Evolutionary conservation across 225 moss, liverwort and hornwort genomes (phyloP).

Genomic region (Anthoceros angustus): DNA sequence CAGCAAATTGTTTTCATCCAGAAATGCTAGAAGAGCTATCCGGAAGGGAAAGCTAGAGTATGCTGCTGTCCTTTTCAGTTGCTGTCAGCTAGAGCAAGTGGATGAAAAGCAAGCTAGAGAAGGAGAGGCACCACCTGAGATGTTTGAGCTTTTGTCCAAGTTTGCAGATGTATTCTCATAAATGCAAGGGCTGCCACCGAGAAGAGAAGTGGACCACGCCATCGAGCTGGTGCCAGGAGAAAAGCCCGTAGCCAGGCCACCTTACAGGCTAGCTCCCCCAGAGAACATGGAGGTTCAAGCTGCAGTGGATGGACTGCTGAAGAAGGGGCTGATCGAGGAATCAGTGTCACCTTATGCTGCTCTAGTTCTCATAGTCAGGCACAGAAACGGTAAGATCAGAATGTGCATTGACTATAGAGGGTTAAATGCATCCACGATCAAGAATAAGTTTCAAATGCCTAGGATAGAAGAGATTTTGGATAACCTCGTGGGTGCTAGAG

Average conservation of each 20-base stretch:
- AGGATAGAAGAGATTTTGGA: too few relatives aligned
- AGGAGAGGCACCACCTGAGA: not conserved
- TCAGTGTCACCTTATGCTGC: constrained; percentile 7
- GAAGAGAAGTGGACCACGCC: not conserved
- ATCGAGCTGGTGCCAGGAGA: not conserved
- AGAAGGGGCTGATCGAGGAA: constrained; percentile 4
- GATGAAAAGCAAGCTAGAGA: not conserved
- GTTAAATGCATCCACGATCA: too few relatives aligned
- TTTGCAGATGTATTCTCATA: not conserved
- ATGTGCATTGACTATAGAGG: constrained; percentile 12
- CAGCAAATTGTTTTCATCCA: not conserved
- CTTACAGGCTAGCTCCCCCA: constrained; percentile 6
- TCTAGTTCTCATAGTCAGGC: constrained; percentile 8
- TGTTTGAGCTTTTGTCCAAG: not conserved
- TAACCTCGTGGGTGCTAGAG: not conserved
- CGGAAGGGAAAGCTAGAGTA: not conserved
- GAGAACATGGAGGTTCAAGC: too few relatives aligned
- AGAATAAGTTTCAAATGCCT: too few relatives aligned
- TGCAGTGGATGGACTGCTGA: not conserved
- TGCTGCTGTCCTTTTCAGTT: not conserved
- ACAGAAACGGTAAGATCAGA: constrained; percentile 2
- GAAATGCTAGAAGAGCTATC: not conserved
- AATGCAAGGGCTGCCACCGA: not conserved
- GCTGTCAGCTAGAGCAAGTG: not conserved
- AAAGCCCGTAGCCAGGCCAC: constrained; percentile 3